These are phyloP conservation scores for Rhizopogon vulgaris DNA, from an alignment of 768 basidiomycete species.

Conservation along the genomic window DNA sequence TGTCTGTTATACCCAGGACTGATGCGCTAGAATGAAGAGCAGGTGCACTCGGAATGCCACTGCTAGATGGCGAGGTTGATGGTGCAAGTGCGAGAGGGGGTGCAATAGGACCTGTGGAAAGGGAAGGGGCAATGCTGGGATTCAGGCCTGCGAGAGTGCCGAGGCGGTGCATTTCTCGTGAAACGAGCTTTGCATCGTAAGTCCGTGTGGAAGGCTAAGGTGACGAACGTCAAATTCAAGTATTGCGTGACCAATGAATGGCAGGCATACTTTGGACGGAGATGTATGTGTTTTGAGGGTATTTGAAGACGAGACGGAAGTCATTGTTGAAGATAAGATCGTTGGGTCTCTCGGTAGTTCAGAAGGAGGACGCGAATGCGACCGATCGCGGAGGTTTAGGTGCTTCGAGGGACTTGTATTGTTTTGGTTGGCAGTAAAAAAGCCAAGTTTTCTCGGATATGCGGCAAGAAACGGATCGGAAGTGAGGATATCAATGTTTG, in stretches of 20 bases:
- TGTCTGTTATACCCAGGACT: conserved; percentile 26
- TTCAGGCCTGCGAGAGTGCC: conserved; percentile 54
- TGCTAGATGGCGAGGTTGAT: conserved; percentile 34
- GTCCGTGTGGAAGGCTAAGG: conserved; percentile 55
- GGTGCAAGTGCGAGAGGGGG: conserved; percentile 36
- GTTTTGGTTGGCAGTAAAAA: conserved; percentile 30
- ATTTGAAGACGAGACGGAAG: conserved; percentile 21
- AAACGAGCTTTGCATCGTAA: conserved; percentile 75
- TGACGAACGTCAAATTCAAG: conserved; percentile 4
- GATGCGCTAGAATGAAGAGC: conserved; percentile 28
- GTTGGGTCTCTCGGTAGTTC: conserved; percentile 22
- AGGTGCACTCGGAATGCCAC: conserved; percentile 19
- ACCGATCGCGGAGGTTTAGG: conserved; percentile 29
- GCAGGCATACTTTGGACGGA: conserved; percentile 25
- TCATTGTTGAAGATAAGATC: conserved; percentile 14
- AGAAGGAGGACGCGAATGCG: conserved; percentile 32
- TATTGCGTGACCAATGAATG: conserved; percentile 1
- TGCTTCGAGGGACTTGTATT: conserved; percentile 21
- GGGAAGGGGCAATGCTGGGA: conserved; percentile 33
- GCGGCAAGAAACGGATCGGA: conserved; percentile 11
- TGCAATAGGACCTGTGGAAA: conserved; percentile 41
- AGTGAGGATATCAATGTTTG: conserved; percentile 5
- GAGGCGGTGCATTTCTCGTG: conserved; percentile 81
- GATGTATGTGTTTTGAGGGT: conserved; percentile 25
- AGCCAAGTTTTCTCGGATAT: conserved; percentile 15